Percentiles rank a stretch among this genome's conserved stretches.
phyloP scores from a whole-genome alignment of 208 protist species.

The Trypanosoma mega region DNA sequence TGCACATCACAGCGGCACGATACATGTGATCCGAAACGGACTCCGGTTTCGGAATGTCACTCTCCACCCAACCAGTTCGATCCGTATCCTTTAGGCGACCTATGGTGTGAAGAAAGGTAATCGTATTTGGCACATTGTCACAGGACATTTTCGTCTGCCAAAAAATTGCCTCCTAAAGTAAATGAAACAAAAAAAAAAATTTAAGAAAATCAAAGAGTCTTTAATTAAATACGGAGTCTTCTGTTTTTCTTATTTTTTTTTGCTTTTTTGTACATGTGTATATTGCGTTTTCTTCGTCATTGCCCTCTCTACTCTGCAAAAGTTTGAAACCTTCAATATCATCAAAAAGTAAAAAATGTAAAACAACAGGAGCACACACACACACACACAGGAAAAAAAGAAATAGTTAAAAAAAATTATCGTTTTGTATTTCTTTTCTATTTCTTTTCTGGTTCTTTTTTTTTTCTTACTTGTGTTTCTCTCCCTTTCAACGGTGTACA shows the following conservation, averaged over 20 bases:
- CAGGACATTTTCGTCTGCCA: constrained; percentile 5
- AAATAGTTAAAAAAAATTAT: no score
- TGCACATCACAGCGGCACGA: constrained; percentile 88
- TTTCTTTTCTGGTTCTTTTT: no score
- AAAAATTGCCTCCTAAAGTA: constrained; percentile 19
- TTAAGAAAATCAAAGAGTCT: constrained; percentile 8
- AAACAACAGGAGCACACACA: no score
- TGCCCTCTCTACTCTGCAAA: no score
- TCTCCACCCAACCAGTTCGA: constrained; percentile 90
- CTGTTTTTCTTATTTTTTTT: no score
- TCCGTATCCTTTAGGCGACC: constrained; percentile 81
- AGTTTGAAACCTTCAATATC: no score
- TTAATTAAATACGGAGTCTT: no score
- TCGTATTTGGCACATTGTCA: constrained; percentile 31
- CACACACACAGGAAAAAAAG: no score
- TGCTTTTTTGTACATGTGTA: background rate
- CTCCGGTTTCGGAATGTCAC: constrained; percentile 66
- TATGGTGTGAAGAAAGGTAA: constrained; percentile 74
- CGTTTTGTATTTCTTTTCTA: no score
- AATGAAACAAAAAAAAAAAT: constrained; percentile 13
- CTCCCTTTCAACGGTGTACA: constrained; percentile 30
- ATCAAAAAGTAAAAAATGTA: no score
- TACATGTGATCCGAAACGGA: constrained; percentile 93
- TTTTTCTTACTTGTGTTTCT: background rate
- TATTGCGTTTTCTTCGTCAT: background rate